These are phyloP conservation scores for Trichoderma sp. DNA, from an alignment of 2,329 filamentous ascomycete species.

Conservation along the genomic window DNA sequence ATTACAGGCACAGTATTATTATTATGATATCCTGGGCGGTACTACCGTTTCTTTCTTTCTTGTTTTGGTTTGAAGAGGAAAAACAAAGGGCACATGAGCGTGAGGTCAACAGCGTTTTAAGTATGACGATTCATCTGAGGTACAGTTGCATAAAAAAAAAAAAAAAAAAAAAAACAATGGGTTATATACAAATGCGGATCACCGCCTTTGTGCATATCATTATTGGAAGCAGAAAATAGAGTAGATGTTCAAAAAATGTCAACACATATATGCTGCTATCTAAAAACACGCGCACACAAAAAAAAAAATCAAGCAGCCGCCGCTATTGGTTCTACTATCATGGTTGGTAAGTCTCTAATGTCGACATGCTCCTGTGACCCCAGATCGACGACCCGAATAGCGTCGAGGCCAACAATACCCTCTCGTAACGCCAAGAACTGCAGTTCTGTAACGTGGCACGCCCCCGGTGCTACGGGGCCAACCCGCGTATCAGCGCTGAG, in stretches of 20 bases:
- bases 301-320: constrained; percentile 26
- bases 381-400: constrained; percentile 72
- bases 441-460: constrained; percentile 73
- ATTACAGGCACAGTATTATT: constrained; percentile 17
- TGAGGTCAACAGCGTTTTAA: not conserved
- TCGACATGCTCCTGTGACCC: constrained; percentile 75
- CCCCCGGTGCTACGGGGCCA: constrained; percentile 69
- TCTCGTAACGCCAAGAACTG: constrained; percentile 68
- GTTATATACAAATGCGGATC: not conserved
- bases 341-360: constrained; percentile 70
- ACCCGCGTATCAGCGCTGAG: constrained; percentile 73
- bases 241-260: not conserved
- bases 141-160: not conserved
- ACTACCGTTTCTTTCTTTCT: constrained; percentile 22
- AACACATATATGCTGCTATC: not conserved
- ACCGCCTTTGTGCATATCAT: constrained; percentile 1
- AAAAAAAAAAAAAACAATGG: not conserved
- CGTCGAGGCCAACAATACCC: constrained; percentile 71
- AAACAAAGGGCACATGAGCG: not conserved
- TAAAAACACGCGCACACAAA: too few relatives aligned
- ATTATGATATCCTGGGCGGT: constrained; percentile 11
- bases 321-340: constrained; percentile 53
- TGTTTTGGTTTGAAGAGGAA: not conserved
- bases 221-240: not conserved
- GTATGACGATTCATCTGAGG: not conserved